Base-by-base conservation (phyloP, 2,329 filamentous ascomycete species). In the Ilyonectria sp. region DNA sequence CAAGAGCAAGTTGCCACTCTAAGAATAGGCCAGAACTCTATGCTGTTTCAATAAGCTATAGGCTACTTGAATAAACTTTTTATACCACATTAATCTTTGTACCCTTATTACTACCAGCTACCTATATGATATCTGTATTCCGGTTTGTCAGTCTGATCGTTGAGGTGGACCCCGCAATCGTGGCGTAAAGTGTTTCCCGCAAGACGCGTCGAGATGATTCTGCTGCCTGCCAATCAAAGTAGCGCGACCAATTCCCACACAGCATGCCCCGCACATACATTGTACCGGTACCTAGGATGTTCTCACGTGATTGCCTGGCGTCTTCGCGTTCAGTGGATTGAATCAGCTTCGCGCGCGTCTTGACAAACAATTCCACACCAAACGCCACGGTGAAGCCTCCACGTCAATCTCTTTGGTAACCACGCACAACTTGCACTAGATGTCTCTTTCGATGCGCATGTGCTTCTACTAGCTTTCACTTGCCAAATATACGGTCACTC, bases 271-370 rank as follows among this genome's bases (percentile, higher is more conserved):
- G 33, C 23, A 54, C n/a, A 21, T 3, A 4, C 37, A 26, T 40
- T 49, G 70, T 64, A 61, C 10, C 49, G 53, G 10, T 67, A 62
- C 64, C 40, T 35, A 5, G 7, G 21, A 5, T 4, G 19, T 6
- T 29, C 56, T 77, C 80, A 81, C 69, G 79, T 81, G 79, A 79
- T 70, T 71, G 74, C 79, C 79, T 80, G 79, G 68, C 57, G 69
- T 56, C 69, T 79, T 81, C 80, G 81, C 80, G 81, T 82, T 75
- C 65, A 72, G 69, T 75, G 69, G 54, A 35, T 29, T 68, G 60
- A 67, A 63, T 31, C 26, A 37, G 21, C 21, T 7, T 26, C 68
- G 64, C 68, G 49, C 55, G 40, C 23, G 65, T 66, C 63, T 66
- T 62, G 46, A 52, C 58, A 71, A 67, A 63, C 52, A 71, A 55